Evolutionary conservation across 345 rosid genomes (phyloP).

Genomic region (Theobroma cacao): DNA sequence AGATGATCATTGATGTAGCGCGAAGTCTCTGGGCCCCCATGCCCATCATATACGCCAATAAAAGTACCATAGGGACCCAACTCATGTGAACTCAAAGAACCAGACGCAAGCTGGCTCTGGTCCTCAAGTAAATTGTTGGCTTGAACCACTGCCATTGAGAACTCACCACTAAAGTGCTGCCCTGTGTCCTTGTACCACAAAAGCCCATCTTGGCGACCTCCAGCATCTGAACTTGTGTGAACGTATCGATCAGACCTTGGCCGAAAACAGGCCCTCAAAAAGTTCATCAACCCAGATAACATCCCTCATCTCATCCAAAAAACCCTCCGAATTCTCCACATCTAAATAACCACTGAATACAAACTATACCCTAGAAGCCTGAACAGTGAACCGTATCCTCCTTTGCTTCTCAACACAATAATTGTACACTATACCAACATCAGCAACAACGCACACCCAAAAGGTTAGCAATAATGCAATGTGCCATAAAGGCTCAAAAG

Average conservation of each 20-base stretch:
- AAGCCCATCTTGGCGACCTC: constrained; percentile 77
- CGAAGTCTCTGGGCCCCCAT: constrained; percentile 86
- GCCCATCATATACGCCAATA: constrained; percentile 84
- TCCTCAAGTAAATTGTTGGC: constrained; percentile 88
- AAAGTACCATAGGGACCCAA: constrained; percentile 80
- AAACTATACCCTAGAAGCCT: constrained; percentile 13
- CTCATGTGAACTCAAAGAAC: constrained; percentile 50
- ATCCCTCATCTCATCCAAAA: constrained; percentile 89
- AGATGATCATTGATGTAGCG: constrained; percentile 70
- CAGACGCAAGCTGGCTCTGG: constrained; percentile 86
- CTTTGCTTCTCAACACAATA: constrained; percentile 9
- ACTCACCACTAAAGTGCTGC: constrained; percentile 72
- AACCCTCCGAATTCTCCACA: constrained; percentile 52
- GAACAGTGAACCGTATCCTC: background rate
- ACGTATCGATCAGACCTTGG: constrained; percentile 61
- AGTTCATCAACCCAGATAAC: constrained; percentile 76
- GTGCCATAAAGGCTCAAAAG: background rate
- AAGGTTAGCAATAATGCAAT: background rate
- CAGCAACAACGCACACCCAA: constrained; percentile 14
- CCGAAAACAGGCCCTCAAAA: constrained; percentile 80
- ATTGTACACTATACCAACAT: constrained; percentile 21
- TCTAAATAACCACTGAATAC: constrained; percentile 26
- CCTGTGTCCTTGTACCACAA: constrained; percentile 76
- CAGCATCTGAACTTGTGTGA: constrained; percentile 52
- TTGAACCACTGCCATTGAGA: constrained; percentile 90